phyloP scores from a whole-genome alignment of 2,329 filamentous ascomycete species.

The Thielaviopsis euricoi region DNA sequence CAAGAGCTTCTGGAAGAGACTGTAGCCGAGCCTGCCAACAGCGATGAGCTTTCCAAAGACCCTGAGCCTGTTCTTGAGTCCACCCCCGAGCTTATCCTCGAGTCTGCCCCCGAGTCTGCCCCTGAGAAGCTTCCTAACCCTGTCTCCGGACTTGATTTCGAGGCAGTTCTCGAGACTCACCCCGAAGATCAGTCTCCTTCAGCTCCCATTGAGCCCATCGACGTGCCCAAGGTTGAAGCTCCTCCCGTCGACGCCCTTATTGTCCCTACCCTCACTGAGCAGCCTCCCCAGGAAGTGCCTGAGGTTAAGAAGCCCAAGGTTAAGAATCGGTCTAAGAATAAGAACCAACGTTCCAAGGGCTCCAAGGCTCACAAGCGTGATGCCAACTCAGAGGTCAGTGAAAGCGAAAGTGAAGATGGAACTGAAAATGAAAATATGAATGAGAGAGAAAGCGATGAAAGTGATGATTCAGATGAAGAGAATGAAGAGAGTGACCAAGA shows the following conservation, averaged over 20 bases:
- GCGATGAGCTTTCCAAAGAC: too few relatives aligned
- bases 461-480: neutral
- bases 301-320: neutral
- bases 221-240: neutral
- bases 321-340: neutral
- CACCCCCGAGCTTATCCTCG: too few relatives aligned
- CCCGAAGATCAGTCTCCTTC: neutral
- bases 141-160: neutral
- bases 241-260: neutral
- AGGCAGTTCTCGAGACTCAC: too few relatives aligned
- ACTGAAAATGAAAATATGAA: neutral
- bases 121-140: neutral
- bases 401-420: neutral
- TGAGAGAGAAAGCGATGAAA: neutral
- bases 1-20: neutral
- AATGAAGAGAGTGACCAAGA: neutral
- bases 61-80: too few relatives aligned
- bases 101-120: neutral
- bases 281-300: neutral
- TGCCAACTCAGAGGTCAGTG: neutral
- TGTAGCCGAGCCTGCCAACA: neutral
- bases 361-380: neutral
- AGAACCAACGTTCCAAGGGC: neutral
- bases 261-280: neutral
- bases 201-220: neutral